These are phyloP conservation scores for Cryptosporidium ryanae DNA, from an alignment of 169 alveolate genomes.

Conservation along the genomic window DNA sequence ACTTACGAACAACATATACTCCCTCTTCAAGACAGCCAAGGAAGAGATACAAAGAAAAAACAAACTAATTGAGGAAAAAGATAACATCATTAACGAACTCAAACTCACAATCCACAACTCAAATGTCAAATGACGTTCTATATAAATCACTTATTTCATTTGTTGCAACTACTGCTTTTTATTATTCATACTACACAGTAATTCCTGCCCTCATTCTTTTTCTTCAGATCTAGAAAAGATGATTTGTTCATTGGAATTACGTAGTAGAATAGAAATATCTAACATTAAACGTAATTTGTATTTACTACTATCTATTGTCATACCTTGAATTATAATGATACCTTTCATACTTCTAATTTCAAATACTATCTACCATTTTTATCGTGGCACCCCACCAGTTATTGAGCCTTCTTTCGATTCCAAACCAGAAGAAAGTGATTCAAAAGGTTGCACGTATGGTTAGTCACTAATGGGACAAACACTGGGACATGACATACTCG, in stretches of 20 bases:
- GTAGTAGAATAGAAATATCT: too few species aligned
- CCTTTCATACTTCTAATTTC: too few species aligned
- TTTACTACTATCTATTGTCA: too few species aligned
- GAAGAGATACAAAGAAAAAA: slow-evolving; percentile 68
- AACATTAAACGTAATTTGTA: too few species aligned
- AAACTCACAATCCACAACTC: background rate
- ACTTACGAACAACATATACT: slow-evolving; percentile 53
- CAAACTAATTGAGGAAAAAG: slow-evolving; percentile 50
- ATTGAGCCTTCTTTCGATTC: too few species aligned
- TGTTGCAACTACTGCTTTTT: background rate
- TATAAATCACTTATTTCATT: background rate
- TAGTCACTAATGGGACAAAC: too few species aligned
- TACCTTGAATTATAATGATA: too few species aligned
- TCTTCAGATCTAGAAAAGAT: background rate
- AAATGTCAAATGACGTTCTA: background rate
- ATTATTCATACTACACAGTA: background rate
- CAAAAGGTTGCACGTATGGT: too few species aligned
- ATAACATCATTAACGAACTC: slow-evolving; percentile 1
- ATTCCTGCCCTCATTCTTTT: background rate
- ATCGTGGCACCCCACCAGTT: background rate
- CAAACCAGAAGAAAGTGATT: too few species aligned
- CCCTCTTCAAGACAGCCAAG: slow-evolving; percentile 57
- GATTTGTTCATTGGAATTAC: too few species aligned
- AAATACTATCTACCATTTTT: too few species aligned
- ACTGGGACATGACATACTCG: too few species aligned